Conservation (phyloP, 2,329 filamentous ascomycete species). For the Beauveria sp. region DNA sequence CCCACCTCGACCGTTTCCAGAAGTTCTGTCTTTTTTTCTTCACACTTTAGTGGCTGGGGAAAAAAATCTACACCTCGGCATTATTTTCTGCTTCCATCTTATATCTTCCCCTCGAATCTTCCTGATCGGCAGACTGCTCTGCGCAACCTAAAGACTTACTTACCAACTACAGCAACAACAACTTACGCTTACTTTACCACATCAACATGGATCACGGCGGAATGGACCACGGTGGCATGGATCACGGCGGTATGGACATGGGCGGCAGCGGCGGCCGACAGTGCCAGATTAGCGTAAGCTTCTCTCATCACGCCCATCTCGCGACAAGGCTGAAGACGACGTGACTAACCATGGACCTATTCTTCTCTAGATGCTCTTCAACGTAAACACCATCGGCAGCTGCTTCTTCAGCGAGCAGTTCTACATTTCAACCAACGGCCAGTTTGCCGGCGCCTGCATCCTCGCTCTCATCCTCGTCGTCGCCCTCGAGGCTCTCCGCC, state of each 20-base stretch:
- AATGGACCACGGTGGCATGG: slow-evolving; percentile 15
- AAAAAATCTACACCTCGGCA: background rate
- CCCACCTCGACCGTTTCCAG: background rate
- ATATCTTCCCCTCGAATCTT: background rate
- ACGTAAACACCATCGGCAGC: slow-evolving; percentile 64
- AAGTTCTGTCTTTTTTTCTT: background rate
- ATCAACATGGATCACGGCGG: slow-evolving; percentile 5
- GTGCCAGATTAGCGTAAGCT: slow-evolving; percentile 35
- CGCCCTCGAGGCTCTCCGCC: slow-evolving; percentile 63
- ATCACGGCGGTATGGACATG: slow-evolving; percentile 16
- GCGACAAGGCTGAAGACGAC: background rate
- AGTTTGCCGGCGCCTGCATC: slow-evolving; percentile 76
- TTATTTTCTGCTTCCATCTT: background rate
- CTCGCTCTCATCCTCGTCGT: slow-evolving; percentile 70
- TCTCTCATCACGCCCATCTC: background rate
- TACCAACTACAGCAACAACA: background rate
- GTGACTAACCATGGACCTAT: slow-evolving; percentile 1
- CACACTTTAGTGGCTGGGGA: too few relatives aligned
- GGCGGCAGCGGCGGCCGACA: slow-evolving; percentile 16
- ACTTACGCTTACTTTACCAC: background rate
- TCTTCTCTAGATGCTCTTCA: slow-evolving; percentile 63
- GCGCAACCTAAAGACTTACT: too few relatives aligned
- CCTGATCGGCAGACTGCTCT: too few relatives aligned
- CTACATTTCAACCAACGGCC: slow-evolving; percentile 60
- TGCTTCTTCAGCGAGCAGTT: slow-evolving; percentile 65